phyloP scores from a whole-genome alignment of 495 filamentous ascomycete genomes.

The Geoglossum glabrum region DNA sequence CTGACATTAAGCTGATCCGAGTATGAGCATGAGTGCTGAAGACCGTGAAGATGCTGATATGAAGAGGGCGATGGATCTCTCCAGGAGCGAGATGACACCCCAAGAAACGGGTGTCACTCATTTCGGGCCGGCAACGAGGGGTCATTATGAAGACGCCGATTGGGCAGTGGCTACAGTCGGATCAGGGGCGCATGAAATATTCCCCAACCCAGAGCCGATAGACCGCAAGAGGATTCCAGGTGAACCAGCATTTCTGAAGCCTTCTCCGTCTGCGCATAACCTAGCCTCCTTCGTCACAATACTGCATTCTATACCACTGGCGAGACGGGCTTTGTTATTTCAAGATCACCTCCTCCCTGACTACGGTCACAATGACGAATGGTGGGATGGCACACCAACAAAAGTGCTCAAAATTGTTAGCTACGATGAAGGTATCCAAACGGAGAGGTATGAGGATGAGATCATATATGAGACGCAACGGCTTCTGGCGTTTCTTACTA shows the following conservation, averaged over 20 bases:
- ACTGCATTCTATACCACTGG: slow-evolving; percentile 64
- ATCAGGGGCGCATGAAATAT: slow-evolving; percentile 33
- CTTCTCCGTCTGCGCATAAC: slow-evolving; percentile 34
- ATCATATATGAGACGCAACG: slow-evolving; percentile 45
- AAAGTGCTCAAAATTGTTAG: slow-evolving; percentile 36
- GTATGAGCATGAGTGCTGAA: slow-evolving; percentile 24
- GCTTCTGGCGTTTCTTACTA: slow-evolving; percentile 71
- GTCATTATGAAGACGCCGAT: slow-evolving; percentile 44
- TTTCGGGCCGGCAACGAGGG: slow-evolving; percentile 56
- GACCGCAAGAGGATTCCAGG: slow-evolving; percentile 36
- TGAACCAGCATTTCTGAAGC: slow-evolving; percentile 53
- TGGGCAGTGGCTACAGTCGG: slow-evolving; percentile 55
- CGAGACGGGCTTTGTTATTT: slow-evolving; percentile 51
- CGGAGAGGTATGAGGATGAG: slow-evolving; percentile 25
- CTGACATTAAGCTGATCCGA: slow-evolving; percentile 20
- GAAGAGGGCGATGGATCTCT: slow-evolving; percentile 31
- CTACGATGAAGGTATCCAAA: slow-evolving; percentile 21
- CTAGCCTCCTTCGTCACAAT: slow-evolving; percentile 57
- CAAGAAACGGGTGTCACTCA: slow-evolving; percentile 37
- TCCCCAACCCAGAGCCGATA: slow-evolving; percentile 36
- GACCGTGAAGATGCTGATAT: slow-evolving; percentile 34
- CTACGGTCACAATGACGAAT: slow-evolving; percentile 52
- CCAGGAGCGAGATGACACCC: slow-evolving; percentile 28
- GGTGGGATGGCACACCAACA: slow-evolving; percentile 67
- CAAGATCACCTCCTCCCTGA: slow-evolving; percentile 28